These are phyloP conservation scores for Picochlorum sp. DNA, from an alignment of 139 green algal species.

Conservation along the genomic window DNA sequence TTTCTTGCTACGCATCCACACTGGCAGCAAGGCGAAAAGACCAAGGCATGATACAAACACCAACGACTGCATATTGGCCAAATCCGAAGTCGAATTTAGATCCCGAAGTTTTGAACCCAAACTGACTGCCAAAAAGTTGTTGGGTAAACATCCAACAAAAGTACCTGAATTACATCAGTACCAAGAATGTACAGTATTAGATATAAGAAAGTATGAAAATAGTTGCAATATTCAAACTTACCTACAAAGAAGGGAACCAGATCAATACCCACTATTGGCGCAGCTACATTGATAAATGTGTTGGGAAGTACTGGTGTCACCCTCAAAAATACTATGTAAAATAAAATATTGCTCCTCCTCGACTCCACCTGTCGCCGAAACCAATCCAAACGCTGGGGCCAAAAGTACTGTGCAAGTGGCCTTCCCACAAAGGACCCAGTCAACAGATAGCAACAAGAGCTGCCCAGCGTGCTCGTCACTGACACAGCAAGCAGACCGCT, in stretches of 20 bases:
- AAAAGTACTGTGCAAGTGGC: conserved; percentile 31
- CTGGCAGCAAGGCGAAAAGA: no score
- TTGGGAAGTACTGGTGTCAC: conserved; percentile 68
- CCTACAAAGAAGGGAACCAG: conserved; percentile 36
- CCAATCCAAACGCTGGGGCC: conserved; percentile 26
- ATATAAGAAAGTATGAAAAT: no score
- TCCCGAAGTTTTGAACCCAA: conserved; percentile 34
- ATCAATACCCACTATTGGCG: conserved; percentile 58
- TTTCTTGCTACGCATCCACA: no score
- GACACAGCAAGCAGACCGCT: conserved; percentile 29
- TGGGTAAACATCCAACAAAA: conserved; percentile 50
- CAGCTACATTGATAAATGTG: conserved; percentile 67
- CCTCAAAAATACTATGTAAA: conserved; percentile 68
- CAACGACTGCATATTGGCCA: no score
- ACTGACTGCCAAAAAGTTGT: conserved; percentile 52
- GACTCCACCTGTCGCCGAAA: conserved; percentile 39
- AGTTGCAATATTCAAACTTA: no score
- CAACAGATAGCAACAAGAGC: conserved; percentile 32
- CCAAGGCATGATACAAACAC: no score
- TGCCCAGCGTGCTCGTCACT: conserved; percentile 33
- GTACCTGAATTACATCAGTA: conserved; percentile 50
- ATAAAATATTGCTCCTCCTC: conserved; percentile 37
- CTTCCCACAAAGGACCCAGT: conserved; percentile 30
- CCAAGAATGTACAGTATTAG: neutral
- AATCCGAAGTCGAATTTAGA: conserved; percentile 32